Conservation (phyloP, 164 flowering plant genomes). For the Taxillus chinensis region DNA sequence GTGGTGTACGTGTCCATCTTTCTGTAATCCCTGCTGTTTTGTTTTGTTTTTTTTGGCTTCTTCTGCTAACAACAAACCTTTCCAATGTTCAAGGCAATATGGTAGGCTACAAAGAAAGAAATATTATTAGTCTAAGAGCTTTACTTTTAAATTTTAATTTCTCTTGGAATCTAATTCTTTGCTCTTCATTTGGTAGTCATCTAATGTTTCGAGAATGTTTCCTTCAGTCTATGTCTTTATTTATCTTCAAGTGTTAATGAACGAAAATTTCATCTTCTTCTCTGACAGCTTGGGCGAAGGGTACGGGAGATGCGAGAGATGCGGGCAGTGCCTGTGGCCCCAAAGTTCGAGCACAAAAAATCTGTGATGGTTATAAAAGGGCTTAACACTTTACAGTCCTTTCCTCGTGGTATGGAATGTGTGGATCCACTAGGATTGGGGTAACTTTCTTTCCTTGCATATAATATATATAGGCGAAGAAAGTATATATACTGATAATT, state of each 20-base stretch:
- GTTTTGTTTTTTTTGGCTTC: too few species aligned
- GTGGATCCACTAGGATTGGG: constrained; percentile 96
- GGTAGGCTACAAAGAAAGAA: too few species aligned
- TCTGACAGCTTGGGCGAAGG: constrained; percentile 72
- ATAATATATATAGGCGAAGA: too few species aligned
- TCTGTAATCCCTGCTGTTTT: too few species aligned
- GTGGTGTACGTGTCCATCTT: too few species aligned
- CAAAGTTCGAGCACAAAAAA: constrained; percentile 42
- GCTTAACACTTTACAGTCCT: constrained; percentile 58
- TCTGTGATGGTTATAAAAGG: constrained; percentile 41
- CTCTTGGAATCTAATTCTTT: not conserved
- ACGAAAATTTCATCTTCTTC: not conserved
- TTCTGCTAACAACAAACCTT: too few species aligned
- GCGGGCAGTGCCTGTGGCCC: constrained; percentile 55
- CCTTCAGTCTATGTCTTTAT: too few species aligned
- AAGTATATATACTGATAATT: too few species aligned
- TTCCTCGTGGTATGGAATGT: constrained; percentile 94
- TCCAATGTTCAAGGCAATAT: too few species aligned
- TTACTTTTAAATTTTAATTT: not conserved
- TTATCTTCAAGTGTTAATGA: too few species aligned
- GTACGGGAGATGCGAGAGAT: constrained; percentile 97
- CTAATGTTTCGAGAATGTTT: not conserved
- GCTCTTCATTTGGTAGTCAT: not conserved
- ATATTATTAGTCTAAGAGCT: too few species aligned
- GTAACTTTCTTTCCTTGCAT: constrained; percentile 26